phyloP scores from a whole-genome alignment of 2,329 filamentous ascomycete species.

The Pseudocercospora cruenta region DNA sequence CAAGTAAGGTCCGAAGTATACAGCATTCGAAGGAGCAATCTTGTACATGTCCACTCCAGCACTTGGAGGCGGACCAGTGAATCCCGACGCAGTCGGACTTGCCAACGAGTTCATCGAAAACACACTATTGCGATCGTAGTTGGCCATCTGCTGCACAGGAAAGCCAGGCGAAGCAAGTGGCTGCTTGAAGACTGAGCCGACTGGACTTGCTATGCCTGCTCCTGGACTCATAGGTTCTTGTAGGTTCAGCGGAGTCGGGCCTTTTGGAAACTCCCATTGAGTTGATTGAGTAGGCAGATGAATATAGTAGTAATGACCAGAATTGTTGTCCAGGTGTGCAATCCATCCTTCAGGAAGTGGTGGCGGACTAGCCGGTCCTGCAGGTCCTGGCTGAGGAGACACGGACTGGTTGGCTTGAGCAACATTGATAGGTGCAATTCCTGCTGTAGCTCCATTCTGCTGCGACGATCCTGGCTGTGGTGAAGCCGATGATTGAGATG shows the following conservation, averaged over 20 bases:
- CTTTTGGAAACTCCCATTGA: conserved; percentile 98
- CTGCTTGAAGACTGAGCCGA: conserved; percentile 60
- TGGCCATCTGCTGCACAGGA: conserved; percentile 73
- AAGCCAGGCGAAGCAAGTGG: conserved; percentile 80
- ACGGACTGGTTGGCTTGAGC: conserved; percentile 38
- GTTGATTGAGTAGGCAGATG: conserved; percentile 93
- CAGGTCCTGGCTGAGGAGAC: conserved; percentile 23
- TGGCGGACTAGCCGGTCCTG: conserved; percentile 79
- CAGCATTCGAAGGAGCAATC: conserved; percentile 88
- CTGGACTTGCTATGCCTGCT: conserved; percentile 53
- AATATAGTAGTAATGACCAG: conserved; percentile 98
- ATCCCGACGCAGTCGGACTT: conserved; percentile 77
- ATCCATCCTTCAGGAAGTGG: conserved; percentile 98
- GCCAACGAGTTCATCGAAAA: conserved; percentile 76
- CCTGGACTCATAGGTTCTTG: conserved; percentile 85
- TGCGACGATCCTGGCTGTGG: conserved; percentile 52
- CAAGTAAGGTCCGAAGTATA: conserved; percentile 96
- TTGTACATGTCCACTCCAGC: conserved; percentile 95
- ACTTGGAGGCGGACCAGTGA: conserved; percentile 84
- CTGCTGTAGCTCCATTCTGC: conserved; percentile 36
- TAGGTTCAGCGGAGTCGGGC: conserved; percentile 83
- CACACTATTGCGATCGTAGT: conserved; percentile 77
- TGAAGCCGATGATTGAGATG: conserved; percentile 33
- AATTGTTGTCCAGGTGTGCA: conserved; percentile 90
- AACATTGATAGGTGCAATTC: conserved; percentile 48